Evolutionary conservation across 1,284 basidiomycete species (phyloP), one percentile per base, ranked within the genome.

Genomic region (Phlebopus sp.): DNA sequence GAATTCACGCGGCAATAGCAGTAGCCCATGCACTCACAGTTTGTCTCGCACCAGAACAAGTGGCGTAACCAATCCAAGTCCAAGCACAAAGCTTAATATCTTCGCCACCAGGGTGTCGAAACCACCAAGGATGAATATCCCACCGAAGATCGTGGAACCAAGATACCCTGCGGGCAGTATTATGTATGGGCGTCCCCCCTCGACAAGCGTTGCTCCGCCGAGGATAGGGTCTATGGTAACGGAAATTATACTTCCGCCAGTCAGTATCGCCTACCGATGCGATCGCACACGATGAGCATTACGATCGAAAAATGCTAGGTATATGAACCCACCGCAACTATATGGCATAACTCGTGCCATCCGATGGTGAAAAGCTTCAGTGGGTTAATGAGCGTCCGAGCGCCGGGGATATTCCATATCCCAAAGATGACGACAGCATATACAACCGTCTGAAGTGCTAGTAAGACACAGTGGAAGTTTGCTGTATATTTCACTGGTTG

Each of bases 341-440:
- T 85, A 63, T 91, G 88, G 60, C 84, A 91, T n/a, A 90, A 71
- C 60, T 91, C 88, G 60, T 91, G 88, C 78, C 80, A 87, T 34
- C 88, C 88, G 54, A 91, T 90, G 43, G 87, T 87, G 59, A 91
- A 84, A 21, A 91, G 71, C 64, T 91, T 91, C 55, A 91, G 73
- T 6, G 88, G 88, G 58, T 81, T 88, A 58, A 90, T 88, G 66
- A 87, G 58, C 55, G 81, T 77, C 46, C 87, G 75, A 32, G 84
- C 81, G 49, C 84, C 79, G 8, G 88, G 87, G 44, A 90, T 84
- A 63, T 84, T 88, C 87, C 87, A 90, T 53, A 87, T 73, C 18
- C 84, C 87, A 57, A 90, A 89, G 52, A 89, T 87, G 54, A 90
- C 78, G 48, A 90, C 86, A 43, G 82, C 76, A 71, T 84, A 89